phyloP scores from a whole-genome alignment of 2,329 filamentous ascomycete genomes.

The Colletotrichum incanum region DNA sequence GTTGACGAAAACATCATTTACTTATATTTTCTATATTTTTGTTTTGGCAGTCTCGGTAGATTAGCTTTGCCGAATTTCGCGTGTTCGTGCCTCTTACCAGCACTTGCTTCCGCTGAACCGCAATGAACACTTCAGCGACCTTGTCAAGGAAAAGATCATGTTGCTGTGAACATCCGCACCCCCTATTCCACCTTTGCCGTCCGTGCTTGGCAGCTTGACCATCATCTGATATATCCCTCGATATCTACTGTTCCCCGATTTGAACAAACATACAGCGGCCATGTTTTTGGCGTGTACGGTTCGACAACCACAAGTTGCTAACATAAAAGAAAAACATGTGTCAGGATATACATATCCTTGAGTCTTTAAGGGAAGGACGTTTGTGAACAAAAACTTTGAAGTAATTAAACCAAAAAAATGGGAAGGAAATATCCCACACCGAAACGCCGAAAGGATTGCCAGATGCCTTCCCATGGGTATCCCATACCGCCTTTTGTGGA shows the following conservation, averaged over 20 bases:
- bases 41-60: not conserved
- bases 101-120: conserved; percentile 11
- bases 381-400: conserved; percentile 7
- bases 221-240: not conserved
- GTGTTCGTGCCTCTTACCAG: conserved; percentile 17
- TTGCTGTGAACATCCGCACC: not conserved
- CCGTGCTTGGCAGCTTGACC: not conserved
- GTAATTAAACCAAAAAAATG: not conserved
- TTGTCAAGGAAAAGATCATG: not conserved
- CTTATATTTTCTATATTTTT: conserved; percentile 3
- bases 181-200: not conserved
- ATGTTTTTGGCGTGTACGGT: not conserved
- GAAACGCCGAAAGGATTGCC: conserved; percentile 28
- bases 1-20: not conserved
- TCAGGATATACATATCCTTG: not conserved
- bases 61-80: not conserved
- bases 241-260: not conserved
- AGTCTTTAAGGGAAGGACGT: not conserved
- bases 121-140: not conserved
- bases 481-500: conserved; percentile 28
- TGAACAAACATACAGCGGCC: conserved; percentile 12
- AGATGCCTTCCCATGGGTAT: conserved; percentile 32
- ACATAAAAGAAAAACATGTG: not conserved
- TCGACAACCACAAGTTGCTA: not conserved
- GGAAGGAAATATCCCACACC: not conserved